Evolutionary conservation across 331 rosid genomes (phyloP).

Genomic region (Quercus phellos): DNA sequence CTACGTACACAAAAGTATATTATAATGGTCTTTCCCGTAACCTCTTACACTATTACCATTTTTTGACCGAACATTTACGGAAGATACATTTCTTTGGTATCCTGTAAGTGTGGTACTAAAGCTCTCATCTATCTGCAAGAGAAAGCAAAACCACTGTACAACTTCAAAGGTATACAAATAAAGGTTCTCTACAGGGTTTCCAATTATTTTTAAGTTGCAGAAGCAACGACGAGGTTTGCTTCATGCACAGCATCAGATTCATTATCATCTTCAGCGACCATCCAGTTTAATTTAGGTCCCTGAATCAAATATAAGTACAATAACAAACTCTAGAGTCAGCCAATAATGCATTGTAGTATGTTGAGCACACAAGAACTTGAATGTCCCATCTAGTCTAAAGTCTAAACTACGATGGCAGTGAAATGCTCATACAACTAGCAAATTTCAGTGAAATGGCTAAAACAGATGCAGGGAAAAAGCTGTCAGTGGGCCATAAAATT

Average conservation of each 20-base stretch:
- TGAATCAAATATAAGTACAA: constrained; percentile 21
- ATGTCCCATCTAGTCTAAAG: neutral
- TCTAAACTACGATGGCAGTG: neutral
- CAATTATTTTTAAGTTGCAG: constrained; percentile 32
- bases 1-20: neutral
- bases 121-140: too few relatives aligned
- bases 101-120: neutral
- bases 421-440: neutral
- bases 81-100: neutral
- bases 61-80: neutral
- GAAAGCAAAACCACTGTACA: neutral
- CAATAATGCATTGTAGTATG: neutral
- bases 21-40: neutral
- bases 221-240: constrained; percentile 27
- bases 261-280: constrained; percentile 48
- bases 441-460: neutral
- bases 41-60: neutral
- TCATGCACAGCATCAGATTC: constrained; percentile 16
- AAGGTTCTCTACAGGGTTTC: constrained; percentile 13
- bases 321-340: neutral
- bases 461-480: neutral
- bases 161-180: neutral
- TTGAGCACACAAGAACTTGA: neutral
- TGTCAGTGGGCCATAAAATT: neutral
- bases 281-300: constrained; percentile 81